Percentiles rank a stretch among this genome's conserved stretches.
phyloP scores from a whole-genome alignment of 805 yeast genomes.

The Kazachstania bromeliacearum region DNA sequence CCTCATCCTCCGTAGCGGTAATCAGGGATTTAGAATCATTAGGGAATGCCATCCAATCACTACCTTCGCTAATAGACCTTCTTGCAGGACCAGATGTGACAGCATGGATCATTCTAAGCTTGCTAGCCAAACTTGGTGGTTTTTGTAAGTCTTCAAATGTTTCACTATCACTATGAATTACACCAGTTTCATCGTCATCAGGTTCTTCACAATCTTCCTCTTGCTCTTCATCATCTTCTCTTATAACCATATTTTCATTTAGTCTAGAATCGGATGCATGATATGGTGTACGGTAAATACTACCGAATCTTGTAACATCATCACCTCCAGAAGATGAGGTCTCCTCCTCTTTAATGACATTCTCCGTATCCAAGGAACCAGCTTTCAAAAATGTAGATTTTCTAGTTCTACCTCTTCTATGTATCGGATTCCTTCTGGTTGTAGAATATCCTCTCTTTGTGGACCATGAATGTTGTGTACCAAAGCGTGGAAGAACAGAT shows the following conservation, averaged over 20 bases:
- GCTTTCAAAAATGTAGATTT: constrained; percentile 17
- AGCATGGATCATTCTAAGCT: neutral
- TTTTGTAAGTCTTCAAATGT: neutral
- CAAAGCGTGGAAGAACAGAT: constrained; percentile 18
- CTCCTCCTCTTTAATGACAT: constrained; percentile 27
- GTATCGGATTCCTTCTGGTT: constrained; percentile 9
- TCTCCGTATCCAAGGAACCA: constrained; percentile 16
- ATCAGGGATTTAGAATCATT: constrained; percentile 12
- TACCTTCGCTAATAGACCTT: constrained; percentile 13
- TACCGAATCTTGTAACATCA: constrained; percentile 1
- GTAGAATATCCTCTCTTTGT: constrained; percentile 8
- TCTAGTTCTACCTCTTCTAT: constrained; percentile 15
- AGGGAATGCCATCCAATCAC: constrained; percentile 15
- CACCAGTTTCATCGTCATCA: constrained; percentile 5
- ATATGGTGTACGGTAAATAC: no score
- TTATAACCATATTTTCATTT: neutral
- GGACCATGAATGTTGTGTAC: constrained; percentile 11
- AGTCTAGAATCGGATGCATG: neutral
- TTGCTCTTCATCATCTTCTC: neutral
- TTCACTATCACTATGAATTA: constrained; percentile 10
- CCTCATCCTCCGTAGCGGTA: constrained; percentile 10
- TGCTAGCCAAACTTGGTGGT: neutral
- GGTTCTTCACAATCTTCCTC: neutral
- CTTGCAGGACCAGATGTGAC: neutral
- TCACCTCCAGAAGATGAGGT: constrained; percentile 13